Evolutionary conservation across 345 rosid genomes (phyloP).

Genomic region (Carallia brachiata): DNA sequence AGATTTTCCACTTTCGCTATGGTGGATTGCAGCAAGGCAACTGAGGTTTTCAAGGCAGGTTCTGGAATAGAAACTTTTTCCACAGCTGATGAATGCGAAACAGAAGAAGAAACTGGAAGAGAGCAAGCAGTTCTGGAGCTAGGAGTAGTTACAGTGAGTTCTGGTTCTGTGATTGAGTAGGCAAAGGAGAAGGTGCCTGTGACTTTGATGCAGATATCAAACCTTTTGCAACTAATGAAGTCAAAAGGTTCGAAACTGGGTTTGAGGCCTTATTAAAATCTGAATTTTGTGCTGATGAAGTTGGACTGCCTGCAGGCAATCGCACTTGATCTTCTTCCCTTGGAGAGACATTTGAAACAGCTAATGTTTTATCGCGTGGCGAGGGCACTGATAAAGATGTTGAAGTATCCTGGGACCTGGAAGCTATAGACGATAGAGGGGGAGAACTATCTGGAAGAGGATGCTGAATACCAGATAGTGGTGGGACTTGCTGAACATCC

Average conservation of each 20-base stretch:
- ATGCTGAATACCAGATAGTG: conserved; percentile 32
- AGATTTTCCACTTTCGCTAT: conserved; percentile 38
- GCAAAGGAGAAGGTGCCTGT: conserved; percentile 35
- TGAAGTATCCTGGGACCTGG: conserved; percentile 34
- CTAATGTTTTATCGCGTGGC: conserved; percentile 29
- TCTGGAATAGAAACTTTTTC: conserved; percentile 38
- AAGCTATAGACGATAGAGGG: conserved; percentile 26
- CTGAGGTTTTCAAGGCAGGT: conserved; percentile 35
- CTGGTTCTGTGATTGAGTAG: conserved; percentile 33
- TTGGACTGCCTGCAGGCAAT: conserved; percentile 38
- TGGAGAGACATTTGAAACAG: conserved; percentile 26
- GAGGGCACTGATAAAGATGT: conserved; percentile 29
- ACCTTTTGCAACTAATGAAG: conserved; percentile 91
- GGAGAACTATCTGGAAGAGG: conserved; percentile 39
- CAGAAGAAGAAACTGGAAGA: conserved; percentile 37
- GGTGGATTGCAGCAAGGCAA: conserved; percentile 23
- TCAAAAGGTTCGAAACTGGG: conserved; percentile 77
- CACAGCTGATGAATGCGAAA: conserved; percentile 28
- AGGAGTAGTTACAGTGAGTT: conserved; percentile 34
- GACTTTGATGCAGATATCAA: conserved; percentile 75
- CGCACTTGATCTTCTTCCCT: conserved; percentile 45
- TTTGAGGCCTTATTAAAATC: conserved; percentile 43
- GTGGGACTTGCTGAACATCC: conserved; percentile 31
- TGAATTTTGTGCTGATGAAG: conserved; percentile 38
- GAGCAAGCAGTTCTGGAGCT: conserved; percentile 31